Evolutionary conservation across 352 stramenopile genomes (phyloP).

Genomic region (Stramenopiles sp.): DNA sequence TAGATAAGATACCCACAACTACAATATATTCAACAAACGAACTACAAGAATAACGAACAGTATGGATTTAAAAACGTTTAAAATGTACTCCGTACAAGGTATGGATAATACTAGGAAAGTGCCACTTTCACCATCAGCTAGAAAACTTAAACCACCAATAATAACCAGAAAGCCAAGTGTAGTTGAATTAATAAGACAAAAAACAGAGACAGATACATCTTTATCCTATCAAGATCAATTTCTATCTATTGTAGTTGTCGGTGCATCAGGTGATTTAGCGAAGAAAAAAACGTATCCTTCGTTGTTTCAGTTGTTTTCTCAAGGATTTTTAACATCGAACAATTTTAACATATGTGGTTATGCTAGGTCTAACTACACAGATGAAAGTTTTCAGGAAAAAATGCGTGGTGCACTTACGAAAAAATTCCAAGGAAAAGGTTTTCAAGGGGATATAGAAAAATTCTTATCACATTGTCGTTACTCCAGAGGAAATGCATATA

Average conservation of each 20-base stretch:
- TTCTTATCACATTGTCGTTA: background rate
- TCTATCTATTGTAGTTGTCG: conserved; percentile 57
- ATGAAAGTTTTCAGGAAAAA: conserved; percentile 55
- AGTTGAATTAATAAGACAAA: no score
- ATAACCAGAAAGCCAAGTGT: no score
- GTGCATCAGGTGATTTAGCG: conserved; percentile 56
- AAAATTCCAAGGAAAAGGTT: background rate
- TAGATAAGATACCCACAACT: no score
- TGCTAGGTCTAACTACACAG: conserved; percentile 46
- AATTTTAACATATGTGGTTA: conserved; percentile 54
- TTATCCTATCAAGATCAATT: conserved; percentile 44
- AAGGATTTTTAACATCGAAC: conserved; percentile 50
- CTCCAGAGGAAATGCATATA: background rate
- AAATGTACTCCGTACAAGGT: background rate
- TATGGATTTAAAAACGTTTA: conserved; percentile 1
- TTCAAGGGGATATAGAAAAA: background rate
- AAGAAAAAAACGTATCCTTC: conserved; percentile 76
- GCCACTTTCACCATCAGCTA: background rate
- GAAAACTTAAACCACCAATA: no score
- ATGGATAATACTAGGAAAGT: background rate
- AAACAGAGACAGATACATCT: no score
- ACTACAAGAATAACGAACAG: no score
- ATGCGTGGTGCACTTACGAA: conserved; percentile 42
- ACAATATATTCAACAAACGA: no score
- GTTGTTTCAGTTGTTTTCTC: conserved; percentile 55